Evolutionary conservation across 257 asterid genomes (phyloP).

Genomic region (Rhazya stricta): DNA sequence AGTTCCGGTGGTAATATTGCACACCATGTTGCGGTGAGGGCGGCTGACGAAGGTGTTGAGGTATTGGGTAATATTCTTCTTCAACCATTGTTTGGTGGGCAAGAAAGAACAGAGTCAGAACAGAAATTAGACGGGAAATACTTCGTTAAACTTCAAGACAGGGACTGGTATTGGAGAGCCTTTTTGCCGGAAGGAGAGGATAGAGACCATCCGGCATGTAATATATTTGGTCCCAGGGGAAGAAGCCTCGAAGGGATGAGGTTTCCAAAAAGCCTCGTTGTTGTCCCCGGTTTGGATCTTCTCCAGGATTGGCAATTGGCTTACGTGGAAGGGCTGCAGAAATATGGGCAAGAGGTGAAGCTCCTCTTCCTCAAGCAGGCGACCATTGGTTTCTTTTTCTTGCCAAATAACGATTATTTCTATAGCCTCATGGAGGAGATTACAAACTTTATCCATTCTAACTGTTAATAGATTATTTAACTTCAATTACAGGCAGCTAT

Average conservation of each 20-base stretch:
- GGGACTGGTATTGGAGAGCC: conserved; percentile 53
- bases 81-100: conserved; percentile 43
- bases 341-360: conserved; percentile 35
- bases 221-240: conserved; percentile 41
- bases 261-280: conserved; percentile 34
- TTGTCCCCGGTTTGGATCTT: conserved; percentile 44
- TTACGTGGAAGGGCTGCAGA: conserved; percentile 35
- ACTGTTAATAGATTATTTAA: conserved; percentile 27
- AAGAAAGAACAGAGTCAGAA: conserved; percentile 36
- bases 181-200: conserved; percentile 44
- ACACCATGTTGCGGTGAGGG: conserved; percentile 33
- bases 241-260: conserved; percentile 21
- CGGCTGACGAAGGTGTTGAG: conserved; percentile 31
- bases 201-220: conserved; percentile 45
- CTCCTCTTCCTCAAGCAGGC: conserved; percentile 37
- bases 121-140: conserved; percentile 34
- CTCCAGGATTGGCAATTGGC: conserved; percentile 46
- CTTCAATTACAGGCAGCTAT: conserved; percentile 30
- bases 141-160: conserved; percentile 38
- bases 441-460: conserved; percentile 33
- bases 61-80: conserved; percentile 39
- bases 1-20: conserved; percentile 44
- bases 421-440: conserved; percentile 40
- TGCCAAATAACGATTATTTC: conserved; percentile 46
- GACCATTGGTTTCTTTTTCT: conserved; percentile 45